Conservation (phyloP, 2,329 filamentous ascomycete species). For the Fusarium sarcochroum region DNA sequence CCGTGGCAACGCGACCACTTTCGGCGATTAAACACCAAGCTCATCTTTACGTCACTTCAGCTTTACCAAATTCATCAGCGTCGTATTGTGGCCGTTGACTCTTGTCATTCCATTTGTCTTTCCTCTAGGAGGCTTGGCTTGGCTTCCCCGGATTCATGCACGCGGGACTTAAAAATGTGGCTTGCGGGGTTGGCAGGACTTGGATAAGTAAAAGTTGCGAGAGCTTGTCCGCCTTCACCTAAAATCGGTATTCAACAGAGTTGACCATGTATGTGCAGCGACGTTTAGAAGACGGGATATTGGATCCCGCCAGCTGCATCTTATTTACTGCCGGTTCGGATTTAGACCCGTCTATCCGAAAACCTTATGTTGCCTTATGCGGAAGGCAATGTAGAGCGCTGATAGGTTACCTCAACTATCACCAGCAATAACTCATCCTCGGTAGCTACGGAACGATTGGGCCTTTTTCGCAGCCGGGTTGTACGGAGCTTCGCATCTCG, state of each 20-base stretch:
- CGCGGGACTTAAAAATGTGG: neutral
- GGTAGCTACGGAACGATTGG: neutral
- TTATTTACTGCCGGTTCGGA: conserved; percentile 6
- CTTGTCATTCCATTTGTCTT: conserved; percentile 1
- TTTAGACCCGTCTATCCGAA: neutral
- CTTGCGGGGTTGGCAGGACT: conserved; percentile 1
- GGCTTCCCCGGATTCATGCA: conserved; percentile 12
- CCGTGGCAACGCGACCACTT: conserved; percentile 13
- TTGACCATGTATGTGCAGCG: too few relatives aligned
- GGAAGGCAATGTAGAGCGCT: neutral
- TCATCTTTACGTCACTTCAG: conserved; percentile 24
- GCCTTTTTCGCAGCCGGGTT: conserved; percentile 4
- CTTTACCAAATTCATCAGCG: conserved; percentile 1
- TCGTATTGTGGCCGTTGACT: conserved; percentile 7
- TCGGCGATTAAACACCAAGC: neutral
- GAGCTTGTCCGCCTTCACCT: neutral
- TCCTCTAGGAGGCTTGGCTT: conserved; percentile 9
- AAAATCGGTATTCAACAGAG: neutral
- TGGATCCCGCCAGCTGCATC: too few relatives aligned
- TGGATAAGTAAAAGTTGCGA: conserved; percentile 1
- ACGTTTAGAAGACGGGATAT: too few relatives aligned
- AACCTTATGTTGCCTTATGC: neutral
- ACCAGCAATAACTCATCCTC: neutral
- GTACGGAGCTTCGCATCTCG: conserved; percentile 25
- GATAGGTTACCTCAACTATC: neutral